Evolutionary conservation across 768 basidiomycete species (phyloP).

Genomic region (Boletus reticulatus): DNA sequence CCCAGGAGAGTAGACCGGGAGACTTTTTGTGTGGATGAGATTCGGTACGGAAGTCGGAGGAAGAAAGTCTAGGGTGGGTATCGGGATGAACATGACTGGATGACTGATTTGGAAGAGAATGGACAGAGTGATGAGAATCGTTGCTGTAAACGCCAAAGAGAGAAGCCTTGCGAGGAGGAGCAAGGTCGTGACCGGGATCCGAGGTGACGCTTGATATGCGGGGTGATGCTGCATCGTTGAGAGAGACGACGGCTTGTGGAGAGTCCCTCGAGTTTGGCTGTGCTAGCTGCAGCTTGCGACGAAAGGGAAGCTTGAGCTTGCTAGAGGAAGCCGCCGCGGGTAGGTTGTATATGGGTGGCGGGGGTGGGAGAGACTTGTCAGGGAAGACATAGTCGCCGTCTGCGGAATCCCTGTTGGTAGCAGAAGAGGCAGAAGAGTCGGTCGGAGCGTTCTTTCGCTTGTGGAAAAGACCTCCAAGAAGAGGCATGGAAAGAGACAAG

Average conservation of each 20-base stretch:
- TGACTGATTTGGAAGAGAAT: slow-evolving; percentile 55
- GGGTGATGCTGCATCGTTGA: slow-evolving; percentile 29
- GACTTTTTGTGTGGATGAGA: slow-evolving; percentile 32
- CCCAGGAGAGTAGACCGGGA: slow-evolving; percentile 35
- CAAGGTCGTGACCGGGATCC: slow-evolving; percentile 43
- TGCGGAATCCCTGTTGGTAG: slow-evolving; percentile 18
- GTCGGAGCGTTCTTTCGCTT: slow-evolving; percentile 16
- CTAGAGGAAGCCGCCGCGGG: slow-evolving; percentile 36
- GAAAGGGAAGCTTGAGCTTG: slow-evolving; percentile 46
- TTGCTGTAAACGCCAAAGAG: slow-evolving; percentile 56
- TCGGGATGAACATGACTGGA: slow-evolving; percentile 16
- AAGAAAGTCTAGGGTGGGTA: slow-evolving; percentile 18
- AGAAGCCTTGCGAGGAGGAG: slow-evolving; percentile 60
- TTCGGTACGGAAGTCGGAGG: slow-evolving; percentile 10
- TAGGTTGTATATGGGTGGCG: slow-evolving; percentile 22
- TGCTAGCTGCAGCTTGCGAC: slow-evolving; percentile 31
- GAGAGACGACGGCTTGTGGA: slow-evolving; percentile 9
- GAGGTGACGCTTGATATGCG: slow-evolving; percentile 39
- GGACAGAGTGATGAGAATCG: slow-evolving; percentile 50
- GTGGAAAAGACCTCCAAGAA: slow-evolving; percentile 29
- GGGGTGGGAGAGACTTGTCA: slow-evolving; percentile 15
- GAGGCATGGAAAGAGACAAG: slow-evolving; percentile 19
- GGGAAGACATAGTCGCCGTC: slow-evolving; percentile 35
- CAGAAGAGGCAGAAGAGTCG: slow-evolving; percentile 14
- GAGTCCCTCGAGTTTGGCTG: slow-evolving; percentile 8